These are phyloP conservation scores for Aspergillus ibericus DNA, from an alignment of 2,329 filamentous ascomycete species.

Conservation along the genomic window DNA sequence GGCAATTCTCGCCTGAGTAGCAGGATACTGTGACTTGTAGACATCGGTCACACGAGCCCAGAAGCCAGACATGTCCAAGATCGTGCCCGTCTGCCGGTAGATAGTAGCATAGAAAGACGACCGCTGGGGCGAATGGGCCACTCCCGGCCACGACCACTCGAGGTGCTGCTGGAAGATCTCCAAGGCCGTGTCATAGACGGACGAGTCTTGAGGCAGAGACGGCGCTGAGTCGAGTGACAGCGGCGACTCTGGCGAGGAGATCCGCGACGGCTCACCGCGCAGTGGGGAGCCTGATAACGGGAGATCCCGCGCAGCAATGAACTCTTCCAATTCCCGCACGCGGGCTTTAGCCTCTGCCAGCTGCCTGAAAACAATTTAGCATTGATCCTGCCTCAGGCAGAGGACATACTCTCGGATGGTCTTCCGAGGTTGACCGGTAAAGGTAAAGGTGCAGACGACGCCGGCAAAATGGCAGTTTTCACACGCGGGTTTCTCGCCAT, in stretches of 20 bases:
- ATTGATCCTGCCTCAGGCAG: not conserved
- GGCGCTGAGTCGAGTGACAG: not conserved
- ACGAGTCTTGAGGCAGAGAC: not conserved
- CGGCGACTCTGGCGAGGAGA: not conserved
- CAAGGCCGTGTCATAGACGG: not conserved
- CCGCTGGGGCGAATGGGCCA: not conserved
- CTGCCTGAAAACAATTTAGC: constrained; percentile 10
- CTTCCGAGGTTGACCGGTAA: constrained; percentile 15
- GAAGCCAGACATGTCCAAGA: constrained; percentile 20
- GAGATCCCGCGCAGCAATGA: not conserved
- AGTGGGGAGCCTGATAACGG: not conserved
- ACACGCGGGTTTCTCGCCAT: constrained; percentile 26
- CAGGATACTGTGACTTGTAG: constrained; percentile 9
- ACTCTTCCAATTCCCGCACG: constrained; percentile 9
- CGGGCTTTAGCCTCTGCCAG: constrained; percentile 20
- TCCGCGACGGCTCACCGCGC: not conserved
- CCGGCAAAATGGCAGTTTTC: constrained; percentile 26
- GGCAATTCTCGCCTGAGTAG: not conserved
- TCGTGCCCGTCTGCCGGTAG: constrained; percentile 10
- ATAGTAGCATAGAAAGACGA: constrained; percentile 15
- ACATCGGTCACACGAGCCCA: constrained; percentile 8
- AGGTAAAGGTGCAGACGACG: constrained; percentile 22
- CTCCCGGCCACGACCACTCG: constrained; percentile 16
- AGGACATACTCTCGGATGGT: constrained; percentile 23
- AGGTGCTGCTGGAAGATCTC: constrained; percentile 22